Base-by-base conservation (phyloP, 2,329 filamentous ascomycete genomes). In the Talaromyces amestolkiae region DNA sequence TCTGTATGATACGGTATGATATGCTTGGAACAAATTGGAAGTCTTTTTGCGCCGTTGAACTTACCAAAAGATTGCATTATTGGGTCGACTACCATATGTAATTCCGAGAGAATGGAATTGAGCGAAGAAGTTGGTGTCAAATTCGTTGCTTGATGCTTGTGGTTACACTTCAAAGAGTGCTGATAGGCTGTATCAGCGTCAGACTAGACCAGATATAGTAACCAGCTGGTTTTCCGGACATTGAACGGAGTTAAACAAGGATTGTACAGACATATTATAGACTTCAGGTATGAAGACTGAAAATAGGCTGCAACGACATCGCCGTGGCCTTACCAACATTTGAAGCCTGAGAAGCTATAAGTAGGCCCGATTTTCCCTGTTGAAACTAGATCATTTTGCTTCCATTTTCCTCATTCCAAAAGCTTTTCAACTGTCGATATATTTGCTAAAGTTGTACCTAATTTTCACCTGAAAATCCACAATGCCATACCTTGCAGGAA, bases 401-500 rank as follows among this genome's bases (percentile, higher is more conserved):
- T 47, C 24, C 10, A 11, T 35, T n/a, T n/a, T 49, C 31, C 24
- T 31, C 41, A 13, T n/a, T 47, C 13, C 22, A 3, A 49, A 49
- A 10, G 6, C 13, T 33, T 9, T 24, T 15, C 17, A 45, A 33
- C 1, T 41, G 27, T 17, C 37, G 4, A 3, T 27, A 31, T 31
- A 31, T 19, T 24, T n/a, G 45, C 27, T 31, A 7, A 31, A 31
- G 5, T 35, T 39, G n/a, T 15, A 47, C 15, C 3, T 53, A 15
- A 37, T n/a, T 33, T 24, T 45, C 15, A 17, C 1, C 19, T 7
- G 31, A 53, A 4, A 19, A 13, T 39, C 19, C 45, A 43, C 24
- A n/a, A 65, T 65, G 63, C 56, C 35, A 22, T n/a, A 19, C 4
- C 64, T 74, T 37, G 66, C 58, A 49, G 70, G 70, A 66, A 73